Base-by-base conservation (phyloP, 75 land plant genomes). In the Azolla pinnata region DNA sequence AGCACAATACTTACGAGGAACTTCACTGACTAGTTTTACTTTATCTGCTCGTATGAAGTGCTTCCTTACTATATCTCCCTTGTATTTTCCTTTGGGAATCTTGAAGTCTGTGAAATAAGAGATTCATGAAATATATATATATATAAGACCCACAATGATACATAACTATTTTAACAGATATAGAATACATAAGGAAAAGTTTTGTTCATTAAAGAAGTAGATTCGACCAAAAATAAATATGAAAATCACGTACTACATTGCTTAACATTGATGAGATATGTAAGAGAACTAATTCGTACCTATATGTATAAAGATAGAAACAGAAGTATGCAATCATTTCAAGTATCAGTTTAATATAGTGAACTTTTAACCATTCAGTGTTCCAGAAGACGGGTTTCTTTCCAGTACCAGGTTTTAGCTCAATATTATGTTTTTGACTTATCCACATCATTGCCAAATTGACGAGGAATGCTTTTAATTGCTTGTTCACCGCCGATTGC, bases 381-480 rank as follows among this genome's bases (percentile, higher is more conserved):
- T 28, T 5, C 47, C 2, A 10, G 5, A 3, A n/a, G 4, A 65
- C 28, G 21, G 34, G 9, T 31, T 27, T 1, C 25, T 24, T 14
- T 29, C 26, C 1, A 2, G 35, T 55, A 72, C 75, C 70, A 21
- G 71, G 3, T 44, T 51, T 66, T 8, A 72, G 75, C 40, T 65
- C 30, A 9, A 56, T 59, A 12, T 40, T 32, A 45, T 72, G 66
- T 53, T 72, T 72, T 44, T 72, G 71, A 21, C 63, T 20, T 0
- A 72, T 60, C 75, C 75, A 72, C 28, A 70, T 44, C 25, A 66
- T 23, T n/a, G 75, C 69, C 69, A 65, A 59, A 19, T 65, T 53
- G 42, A 72, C 66, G 31, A 72, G 34, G 58, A 72, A 72, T 14
- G 51, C 24, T 38, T 66, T 72, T 54, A 72, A 31, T 32, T 54